phyloP scores from a whole-genome alignment of 106 monocot genomes.

The Gastrodia elata region DNA sequence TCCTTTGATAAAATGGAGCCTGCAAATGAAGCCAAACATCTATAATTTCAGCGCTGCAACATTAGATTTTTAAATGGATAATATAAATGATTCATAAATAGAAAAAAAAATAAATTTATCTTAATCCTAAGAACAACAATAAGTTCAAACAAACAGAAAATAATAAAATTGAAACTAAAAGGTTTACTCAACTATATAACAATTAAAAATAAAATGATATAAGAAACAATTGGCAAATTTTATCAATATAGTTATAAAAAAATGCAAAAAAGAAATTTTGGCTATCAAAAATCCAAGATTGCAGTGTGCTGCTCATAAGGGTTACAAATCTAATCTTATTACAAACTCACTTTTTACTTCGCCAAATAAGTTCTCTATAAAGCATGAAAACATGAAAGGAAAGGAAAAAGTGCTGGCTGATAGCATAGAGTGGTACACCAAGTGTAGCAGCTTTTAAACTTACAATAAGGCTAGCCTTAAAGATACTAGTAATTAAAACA shows the following conservation, averaged over 20 bases:
- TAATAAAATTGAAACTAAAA: neutral
- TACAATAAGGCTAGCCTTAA: neutral
- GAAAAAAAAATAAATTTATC: neutral
- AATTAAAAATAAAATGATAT: neutral
- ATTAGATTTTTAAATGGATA: neutral
- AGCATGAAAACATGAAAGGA: no score
- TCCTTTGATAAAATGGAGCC: conserved; percentile 65
- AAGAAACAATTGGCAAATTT: neutral
- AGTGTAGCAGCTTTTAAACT: neutral
- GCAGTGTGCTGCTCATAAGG: neutral
- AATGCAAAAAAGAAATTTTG: neutral
- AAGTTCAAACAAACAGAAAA: neutral
- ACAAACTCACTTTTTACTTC: neutral
- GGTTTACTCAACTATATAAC: neutral
- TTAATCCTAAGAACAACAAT: neutral
- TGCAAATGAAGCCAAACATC: conserved; percentile 25
- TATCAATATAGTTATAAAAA: neutral
- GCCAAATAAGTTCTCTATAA: neutral
- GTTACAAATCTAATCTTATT: neutral
- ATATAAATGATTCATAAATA: neutral
- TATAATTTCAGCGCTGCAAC: neutral
- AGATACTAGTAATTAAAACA: neutral
- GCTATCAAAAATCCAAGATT: neutral
- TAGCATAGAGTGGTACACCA: neutral
- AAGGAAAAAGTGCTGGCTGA: neutral